Evolutionary conservation across 306 rosid genomes (phyloP).

Genomic region (Trifolium dubium): DNA sequence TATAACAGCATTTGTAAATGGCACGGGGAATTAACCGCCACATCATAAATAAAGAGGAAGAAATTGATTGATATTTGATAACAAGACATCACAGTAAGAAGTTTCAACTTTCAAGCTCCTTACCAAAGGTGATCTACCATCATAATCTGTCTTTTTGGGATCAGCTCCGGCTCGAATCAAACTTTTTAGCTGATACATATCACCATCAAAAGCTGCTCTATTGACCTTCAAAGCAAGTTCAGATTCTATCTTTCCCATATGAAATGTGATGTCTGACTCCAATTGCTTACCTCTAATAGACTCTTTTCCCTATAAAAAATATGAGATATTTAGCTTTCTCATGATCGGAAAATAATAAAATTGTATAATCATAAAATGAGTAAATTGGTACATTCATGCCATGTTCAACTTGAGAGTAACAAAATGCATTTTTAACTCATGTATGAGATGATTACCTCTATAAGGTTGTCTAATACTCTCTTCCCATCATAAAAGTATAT

Average conservation of each 20-base stretch:
- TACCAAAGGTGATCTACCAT: slow-evolving; percentile 98
- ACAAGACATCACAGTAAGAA: slow-evolving; percentile 27
- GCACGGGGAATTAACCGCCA: slow-evolving; percentile 2
- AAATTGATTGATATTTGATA: slow-evolving; percentile 25
- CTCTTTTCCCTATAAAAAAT: slow-evolving; percentile 65
- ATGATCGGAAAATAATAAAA: slow-evolving; percentile 3
- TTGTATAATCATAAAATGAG: slow-evolving; percentile 7
- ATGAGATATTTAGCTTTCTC: slow-evolving; percentile 20
- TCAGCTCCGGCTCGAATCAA: slow-evolving; percentile 93
- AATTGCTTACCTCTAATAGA: slow-evolving; percentile 72
- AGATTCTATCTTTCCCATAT: slow-evolving; percentile 91
- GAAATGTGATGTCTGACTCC: slow-evolving; percentile 88
- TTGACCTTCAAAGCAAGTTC: slow-evolving; percentile 94
- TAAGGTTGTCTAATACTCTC: slow-evolving; percentile 86
- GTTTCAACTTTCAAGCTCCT: slow-evolving; percentile 39
- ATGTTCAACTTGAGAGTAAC: slow-evolving; percentile 30
- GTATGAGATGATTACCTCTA: slow-evolving; percentile 63
- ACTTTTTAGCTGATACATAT: slow-evolving; percentile 76
- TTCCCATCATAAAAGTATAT: slow-evolving; percentile 88
- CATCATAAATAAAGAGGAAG: slow-evolving; percentile 28
- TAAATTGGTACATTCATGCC: slow-evolving; percentile 27
- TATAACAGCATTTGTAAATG: neutral
- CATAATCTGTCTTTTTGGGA: slow-evolving; percentile 88
- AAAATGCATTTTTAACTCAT: slow-evolving; percentile 13
- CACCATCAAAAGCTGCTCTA: slow-evolving; percentile 79